These are phyloP conservation scores for Herpotrichia juniperi DNA, from an alignment of 2,329 filamentous ascomycete species.

Conservation along the genomic window DNA sequence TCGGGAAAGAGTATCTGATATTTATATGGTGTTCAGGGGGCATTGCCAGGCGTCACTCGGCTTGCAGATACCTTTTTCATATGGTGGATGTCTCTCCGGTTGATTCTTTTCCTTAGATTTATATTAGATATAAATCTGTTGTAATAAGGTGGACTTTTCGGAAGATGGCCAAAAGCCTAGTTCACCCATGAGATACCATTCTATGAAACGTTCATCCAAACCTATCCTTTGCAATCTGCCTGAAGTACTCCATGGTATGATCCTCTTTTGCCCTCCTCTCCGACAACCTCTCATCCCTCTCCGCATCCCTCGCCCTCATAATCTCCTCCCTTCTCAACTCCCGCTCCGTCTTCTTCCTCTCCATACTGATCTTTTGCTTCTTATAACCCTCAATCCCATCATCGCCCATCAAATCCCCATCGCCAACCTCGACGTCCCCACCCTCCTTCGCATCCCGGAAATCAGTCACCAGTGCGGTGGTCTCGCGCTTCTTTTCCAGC, in stretches of 20 bases:
- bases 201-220: slow-evolving; percentile 48
- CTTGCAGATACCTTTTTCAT: not conserved
- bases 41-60: slow-evolving; percentile 4
- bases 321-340: slow-evolving; percentile 85
- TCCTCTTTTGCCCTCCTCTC: slow-evolving; percentile 79
- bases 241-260: slow-evolving; percentile 81
- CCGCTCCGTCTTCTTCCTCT: slow-evolving; percentile 79
- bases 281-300: slow-evolving; percentile 77
- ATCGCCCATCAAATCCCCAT: slow-evolving; percentile 79
- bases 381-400: slow-evolving; percentile 71
- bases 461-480: slow-evolving; percentile 72
- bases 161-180: not conserved
- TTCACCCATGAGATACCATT: not conserved
- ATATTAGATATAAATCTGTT: not conserved
- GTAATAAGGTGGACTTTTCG: not conserved
- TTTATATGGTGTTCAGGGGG: slow-evolving; percentile 1
- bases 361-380: slow-evolving; percentile 66
- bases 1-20: not conserved
- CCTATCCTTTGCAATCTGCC: slow-evolving; percentile 76
- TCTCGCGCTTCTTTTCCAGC: slow-evolving; percentile 82
- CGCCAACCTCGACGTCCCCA: slow-evolving; percentile 68
- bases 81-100: not conserved
- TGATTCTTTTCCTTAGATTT: not conserved
- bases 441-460: slow-evolving; percentile 73
- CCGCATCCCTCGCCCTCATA: slow-evolving; percentile 73